Base-by-base conservation (phyloP, 177 flowering plant genomes). In the Vitis hybrid region DNA sequence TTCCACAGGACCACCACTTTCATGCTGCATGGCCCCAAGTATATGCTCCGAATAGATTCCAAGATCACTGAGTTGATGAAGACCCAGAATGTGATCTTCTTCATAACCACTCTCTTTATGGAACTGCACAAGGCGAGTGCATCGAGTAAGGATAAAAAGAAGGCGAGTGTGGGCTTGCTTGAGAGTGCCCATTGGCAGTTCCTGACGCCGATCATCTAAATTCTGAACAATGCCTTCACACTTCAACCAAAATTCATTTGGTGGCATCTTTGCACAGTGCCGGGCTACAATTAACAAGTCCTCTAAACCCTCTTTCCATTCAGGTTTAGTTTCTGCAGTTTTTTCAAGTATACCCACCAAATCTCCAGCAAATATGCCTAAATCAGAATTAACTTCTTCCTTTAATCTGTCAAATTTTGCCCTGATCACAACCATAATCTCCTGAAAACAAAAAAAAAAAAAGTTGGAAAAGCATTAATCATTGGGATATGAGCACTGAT, bases 151-250 rank as follows among this genome's bases (percentile, higher is more conserved):
- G 67, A 96, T 92, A 77, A 96, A 96, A 51, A 96, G 87, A 69
- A 96, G 85, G 53, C 97, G 91, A 9, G 93, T 90, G 69, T 93
- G 88, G 20, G 89, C 91, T 79, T 94, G 95, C 76, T 89, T 96
- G 57, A 92, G 74, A 24, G 72, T 82, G 50, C 99, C 98, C 87
- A 84, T 81, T 1, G 97, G 87, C 60, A 93, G 87, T 67, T 92
- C 99, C 74, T 96, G 99, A 64, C 99, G 90, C 50, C 80, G 85
- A 70, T 96, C 99, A 81, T 96, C 99, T 58, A 96, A 77, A 54
- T 79, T 87, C 79, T 90, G 97, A 67, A 96, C 98, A 66, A 96
- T 96, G 71, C 74, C 80, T 83, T 96, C 99, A 76, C 98, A 93
- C 74, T 91, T 85, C n/a, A 68, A 73, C 99, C 99, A 96, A 74